These are phyloP conservation scores for Leccinum ochraceum DNA, from an alignment of 768 basidiomycete genomes.

Conservation along the genomic window DNA sequence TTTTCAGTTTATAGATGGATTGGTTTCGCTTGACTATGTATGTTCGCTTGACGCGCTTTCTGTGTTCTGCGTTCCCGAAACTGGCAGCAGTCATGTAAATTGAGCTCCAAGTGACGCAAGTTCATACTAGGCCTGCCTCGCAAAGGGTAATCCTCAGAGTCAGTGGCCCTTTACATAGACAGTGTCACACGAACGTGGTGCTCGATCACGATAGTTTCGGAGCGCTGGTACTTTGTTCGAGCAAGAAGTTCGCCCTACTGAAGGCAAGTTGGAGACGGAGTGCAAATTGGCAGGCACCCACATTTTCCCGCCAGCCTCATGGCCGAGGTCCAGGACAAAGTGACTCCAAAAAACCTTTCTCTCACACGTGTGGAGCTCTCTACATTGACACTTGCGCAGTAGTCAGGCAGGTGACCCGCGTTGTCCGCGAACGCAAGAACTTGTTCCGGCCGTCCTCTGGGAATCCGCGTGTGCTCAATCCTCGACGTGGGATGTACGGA, in stretches of 20 bases:
- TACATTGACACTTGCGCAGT: not conserved
- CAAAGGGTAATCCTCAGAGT: conserved; percentile 5
- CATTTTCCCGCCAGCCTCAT: not conserved
- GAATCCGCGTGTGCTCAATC: not conserved
- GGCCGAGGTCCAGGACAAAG: not conserved
- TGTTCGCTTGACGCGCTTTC: not conserved
- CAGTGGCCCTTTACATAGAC: not conserved
- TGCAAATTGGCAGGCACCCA: not conserved
- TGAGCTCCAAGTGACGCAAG: conserved; percentile 1
- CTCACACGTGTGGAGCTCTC: not conserved
- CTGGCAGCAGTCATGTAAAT: not conserved
- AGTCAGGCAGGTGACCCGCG: not conserved
- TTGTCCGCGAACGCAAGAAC: not conserved
- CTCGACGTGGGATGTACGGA: not conserved
- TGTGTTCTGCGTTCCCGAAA: not conserved
- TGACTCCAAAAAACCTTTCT: not conserved
- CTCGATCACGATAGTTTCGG: not conserved
- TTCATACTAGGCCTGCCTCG: not conserved
- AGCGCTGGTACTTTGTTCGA: not conserved
- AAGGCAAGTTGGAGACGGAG: not conserved
- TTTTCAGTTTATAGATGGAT: not conserved
- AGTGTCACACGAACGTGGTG: not conserved
- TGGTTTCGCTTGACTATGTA: not conserved
- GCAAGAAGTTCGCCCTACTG: not conserved
- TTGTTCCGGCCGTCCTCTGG: not conserved